phyloP scores from a whole-genome alignment of 768 basidiomycete species.

The Termitomyces sp. region DNA sequence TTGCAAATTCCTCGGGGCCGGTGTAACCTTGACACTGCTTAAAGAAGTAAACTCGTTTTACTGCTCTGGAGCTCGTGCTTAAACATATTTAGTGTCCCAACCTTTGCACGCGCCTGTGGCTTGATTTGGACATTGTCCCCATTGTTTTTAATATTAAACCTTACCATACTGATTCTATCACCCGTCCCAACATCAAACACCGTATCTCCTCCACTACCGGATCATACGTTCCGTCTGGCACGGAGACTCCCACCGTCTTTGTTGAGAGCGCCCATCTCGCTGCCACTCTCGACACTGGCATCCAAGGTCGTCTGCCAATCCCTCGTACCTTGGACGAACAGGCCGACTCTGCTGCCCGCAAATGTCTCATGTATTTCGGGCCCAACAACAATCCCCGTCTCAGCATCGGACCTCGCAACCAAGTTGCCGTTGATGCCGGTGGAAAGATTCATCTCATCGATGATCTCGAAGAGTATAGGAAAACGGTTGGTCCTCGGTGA shows the following conservation, averaged over 20 bases:
- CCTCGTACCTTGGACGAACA: slow-evolving; percentile 78
- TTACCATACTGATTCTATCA: slow-evolving; percentile 73
- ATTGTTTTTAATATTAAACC: slow-evolving; percentile 84
- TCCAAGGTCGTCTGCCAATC: slow-evolving; percentile 59
- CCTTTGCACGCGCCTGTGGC: slow-evolving; percentile 81
- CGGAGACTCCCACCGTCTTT: slow-evolving; percentile 70
- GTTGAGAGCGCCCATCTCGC: slow-evolving; percentile 52
- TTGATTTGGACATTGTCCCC: slow-evolving; percentile 79
- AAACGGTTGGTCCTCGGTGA: slow-evolving; percentile 60
- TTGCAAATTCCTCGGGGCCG: slow-evolving; percentile 83
- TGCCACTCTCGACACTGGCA: slow-evolving; percentile 34
- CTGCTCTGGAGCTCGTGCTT: slow-evolving; percentile 13
- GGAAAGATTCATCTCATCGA: slow-evolving; percentile 85
- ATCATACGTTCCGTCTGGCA: slow-evolving; percentile 70
- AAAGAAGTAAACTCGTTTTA: slow-evolving; percentile 44
- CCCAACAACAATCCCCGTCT: slow-evolving; percentile 82
- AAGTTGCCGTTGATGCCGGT: slow-evolving; percentile 82
- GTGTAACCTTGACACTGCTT: slow-evolving; percentile 66
- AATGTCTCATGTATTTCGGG: slow-evolving; percentile 78
- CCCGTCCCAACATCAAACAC: slow-evolving; percentile 76
- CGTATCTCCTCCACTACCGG: slow-evolving; percentile 76
- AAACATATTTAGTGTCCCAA: slow-evolving; percentile 53
- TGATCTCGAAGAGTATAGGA: slow-evolving; percentile 71
- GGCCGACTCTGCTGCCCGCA: slow-evolving; percentile 82
- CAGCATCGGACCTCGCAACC: slow-evolving; percentile 76